These are phyloP conservation scores for Leptodontidium sp. DNA, from an alignment of 2,329 filamentous ascomycete species.

Conservation along the genomic window DNA sequence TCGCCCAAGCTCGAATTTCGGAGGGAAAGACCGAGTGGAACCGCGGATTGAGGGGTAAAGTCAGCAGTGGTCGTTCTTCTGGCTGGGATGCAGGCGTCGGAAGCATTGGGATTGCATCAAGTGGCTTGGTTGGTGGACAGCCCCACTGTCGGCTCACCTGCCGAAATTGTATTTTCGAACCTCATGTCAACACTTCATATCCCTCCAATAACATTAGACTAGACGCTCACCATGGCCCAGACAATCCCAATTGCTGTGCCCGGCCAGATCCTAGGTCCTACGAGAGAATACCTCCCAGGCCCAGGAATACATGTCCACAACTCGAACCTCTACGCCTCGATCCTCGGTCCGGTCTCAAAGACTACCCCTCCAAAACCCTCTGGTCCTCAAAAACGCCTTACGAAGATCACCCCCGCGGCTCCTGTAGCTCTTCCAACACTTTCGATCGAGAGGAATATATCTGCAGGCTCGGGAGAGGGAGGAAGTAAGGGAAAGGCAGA, in stretches of 20 bases:
- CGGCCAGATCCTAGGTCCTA: constrained; percentile 79
- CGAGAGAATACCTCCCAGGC: constrained; percentile 73
- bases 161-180: constrained; percentile 33
- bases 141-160: constrained; percentile 30
- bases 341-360: constrained; percentile 75
- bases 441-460: constrained; percentile 56
- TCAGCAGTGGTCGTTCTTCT: not conserved
- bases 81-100: constrained; percentile 1
- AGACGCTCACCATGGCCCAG: constrained; percentile 36
- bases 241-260: constrained; percentile 69
- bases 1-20: not conserved
- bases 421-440: constrained; percentile 58
- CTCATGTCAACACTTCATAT: constrained; percentile 17
- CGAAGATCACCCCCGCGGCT: constrained; percentile 60
- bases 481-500: constrained; percentile 61
- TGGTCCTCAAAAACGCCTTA: constrained; percentile 65
- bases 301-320: constrained; percentile 85
- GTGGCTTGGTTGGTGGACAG: constrained; percentile 2
- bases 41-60: constrained; percentile 5
- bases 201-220: not conserved
- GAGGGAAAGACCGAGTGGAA: not conserved
- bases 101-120: not conserved
- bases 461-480: constrained; percentile 28
- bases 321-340: constrained; percentile 79
- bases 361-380: constrained; percentile 50